Evolutionary conservation across 2,329 filamentous ascomycete genomes (phyloP), one percentile per base, ranked within the genome.

Genomic region (Chrysosporium keratinophilum): DNA sequence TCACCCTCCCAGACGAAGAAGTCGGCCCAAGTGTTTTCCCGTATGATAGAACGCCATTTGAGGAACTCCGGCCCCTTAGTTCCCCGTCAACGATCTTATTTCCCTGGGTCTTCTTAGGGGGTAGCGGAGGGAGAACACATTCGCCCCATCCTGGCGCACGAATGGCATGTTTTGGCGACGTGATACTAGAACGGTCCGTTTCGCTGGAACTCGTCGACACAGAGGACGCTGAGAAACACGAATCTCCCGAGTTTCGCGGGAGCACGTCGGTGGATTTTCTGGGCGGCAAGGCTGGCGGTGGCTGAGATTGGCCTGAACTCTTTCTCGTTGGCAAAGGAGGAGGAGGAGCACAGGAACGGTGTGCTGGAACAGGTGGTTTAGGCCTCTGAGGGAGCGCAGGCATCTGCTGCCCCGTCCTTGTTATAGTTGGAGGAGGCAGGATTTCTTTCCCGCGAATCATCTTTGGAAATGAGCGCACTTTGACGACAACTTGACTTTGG

Each of bases 71-170:
- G 41, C 1, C 10, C 9, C 11, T 28, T 10, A 17, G 15, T 31
- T 9, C 33, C 23, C 20, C 12, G 28, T 14, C n/a, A n/a, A 31
- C 41, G 31, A 52, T 6, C 14, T 33, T 33, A 11, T 37, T 40
- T 7, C 51, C 51, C 7, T 49, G 34, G 10, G n/a, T n/a, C 37
- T 15, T 48, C 37, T 54, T 54, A 6, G 51, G 51, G 76, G 73
- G 47, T 78, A 79, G 35, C 82, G 67, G 31, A 40, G 75, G 69
- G 50, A 80, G 80, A 9, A 82, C 72, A 12, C 73, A 65, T 47
- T 78, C 75, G 56, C 79, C 78, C 67, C 76, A 83, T 45, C 75
- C 74, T 9, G 81, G 80, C 5, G 80, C 77, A 60, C 75, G 74
- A 46, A 78, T 67, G 4, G 15, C 43, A 15, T 50, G 17, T 39